Evolutionary conservation across 2,329 filamentous ascomycete species (phyloP).

Genomic region (Colletotrichum cordylinicola): DNA sequence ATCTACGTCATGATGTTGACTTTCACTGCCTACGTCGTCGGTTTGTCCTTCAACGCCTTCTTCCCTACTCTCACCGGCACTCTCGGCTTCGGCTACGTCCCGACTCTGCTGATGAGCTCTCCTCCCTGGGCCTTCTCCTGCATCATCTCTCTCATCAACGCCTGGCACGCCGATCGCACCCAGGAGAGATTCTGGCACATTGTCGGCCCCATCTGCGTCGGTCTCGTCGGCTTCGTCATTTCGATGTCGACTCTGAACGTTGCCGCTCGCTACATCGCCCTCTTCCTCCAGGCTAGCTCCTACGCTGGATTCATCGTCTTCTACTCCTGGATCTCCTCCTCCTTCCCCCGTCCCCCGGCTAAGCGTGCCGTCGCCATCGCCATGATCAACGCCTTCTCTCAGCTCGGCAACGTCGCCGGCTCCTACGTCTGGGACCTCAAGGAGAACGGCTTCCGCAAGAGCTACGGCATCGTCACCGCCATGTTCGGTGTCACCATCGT

Average conservation of each 20-base stretch:
- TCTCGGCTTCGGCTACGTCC: conserved; percentile 56
- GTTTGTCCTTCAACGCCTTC: conserved; percentile 64
- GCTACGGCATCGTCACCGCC: conserved; percentile 67
- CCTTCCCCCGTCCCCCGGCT: conserved; percentile 62
- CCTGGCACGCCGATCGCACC: conserved; percentile 61
- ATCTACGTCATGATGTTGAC: conserved; percentile 70
- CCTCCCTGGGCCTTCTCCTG: conserved; percentile 66
- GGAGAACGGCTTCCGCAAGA: conserved; percentile 66
- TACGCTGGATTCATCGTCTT: conserved; percentile 65
- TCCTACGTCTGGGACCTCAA: conserved; percentile 67
- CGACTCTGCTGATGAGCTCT: conserved; percentile 60
- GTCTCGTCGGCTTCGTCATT: conserved; percentile 64
- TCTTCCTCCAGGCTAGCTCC: conserved; percentile 63
- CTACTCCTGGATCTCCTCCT: conserved; percentile 63
- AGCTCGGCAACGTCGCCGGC: conserved; percentile 65
- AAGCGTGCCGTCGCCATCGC: conserved; percentile 67
- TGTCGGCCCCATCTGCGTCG: conserved; percentile 55
- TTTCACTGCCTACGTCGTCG: conserved; percentile 65
- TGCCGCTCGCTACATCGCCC: conserved; percentile 63
- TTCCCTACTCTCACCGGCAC: conserved; percentile 60
- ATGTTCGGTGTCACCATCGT: conserved; percentile 67
- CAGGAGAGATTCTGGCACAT: conserved; percentile 68
- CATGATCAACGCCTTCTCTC: conserved; percentile 64
- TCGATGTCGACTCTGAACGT: conserved; percentile 62
- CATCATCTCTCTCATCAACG: conserved; percentile 58